Evolutionary conservation across 2,329 filamentous ascomycete genomes (phyloP).

Genomic region (Microdochium trichocladiopsis): DNA sequence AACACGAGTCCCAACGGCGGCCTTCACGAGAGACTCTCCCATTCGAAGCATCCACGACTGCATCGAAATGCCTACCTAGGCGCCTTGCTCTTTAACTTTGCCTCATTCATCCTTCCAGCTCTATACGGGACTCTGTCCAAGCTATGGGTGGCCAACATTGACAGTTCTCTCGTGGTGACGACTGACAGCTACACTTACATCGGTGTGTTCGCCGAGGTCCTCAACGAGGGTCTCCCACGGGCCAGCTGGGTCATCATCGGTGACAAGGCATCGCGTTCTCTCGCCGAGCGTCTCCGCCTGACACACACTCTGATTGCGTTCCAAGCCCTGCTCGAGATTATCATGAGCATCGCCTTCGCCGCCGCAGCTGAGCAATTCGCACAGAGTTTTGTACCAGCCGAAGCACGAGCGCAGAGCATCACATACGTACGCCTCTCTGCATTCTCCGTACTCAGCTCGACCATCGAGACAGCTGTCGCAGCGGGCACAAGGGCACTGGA

Average conservation of each 20-base stretch:
- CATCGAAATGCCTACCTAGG: constrained; percentile 34
- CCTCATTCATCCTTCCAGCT: constrained; percentile 57
- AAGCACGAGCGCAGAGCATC: constrained; percentile 48
- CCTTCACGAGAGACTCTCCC: no score
- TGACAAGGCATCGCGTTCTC: constrained; percentile 47
- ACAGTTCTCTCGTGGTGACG: constrained; percentile 53
- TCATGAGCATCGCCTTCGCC: constrained; percentile 54
- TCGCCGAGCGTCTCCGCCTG: constrained; percentile 45
- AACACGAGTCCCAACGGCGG: no score
- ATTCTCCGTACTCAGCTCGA: constrained; percentile 54
- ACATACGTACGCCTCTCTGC: constrained; percentile 59
- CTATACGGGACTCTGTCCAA: constrained; percentile 62
- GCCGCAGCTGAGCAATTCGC: constrained; percentile 48
- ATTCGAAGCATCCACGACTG: neutral
- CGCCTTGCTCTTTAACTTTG: constrained; percentile 55
- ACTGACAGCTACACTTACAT: constrained; percentile 67
- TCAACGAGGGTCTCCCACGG: constrained; percentile 67
- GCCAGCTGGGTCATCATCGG: constrained; percentile 64
- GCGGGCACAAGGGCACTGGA: constrained; percentile 59
- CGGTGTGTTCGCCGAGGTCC: constrained; percentile 55
- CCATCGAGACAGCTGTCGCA: constrained; percentile 56
- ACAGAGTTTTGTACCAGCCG: constrained; percentile 52
- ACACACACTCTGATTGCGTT: constrained; percentile 57
- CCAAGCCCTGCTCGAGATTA: constrained; percentile 47
- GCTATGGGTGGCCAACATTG: constrained; percentile 64